phyloP scores from a whole-genome alignment of 2,329 filamentous ascomycete genomes.

The Talaromyces sp. region DNA sequence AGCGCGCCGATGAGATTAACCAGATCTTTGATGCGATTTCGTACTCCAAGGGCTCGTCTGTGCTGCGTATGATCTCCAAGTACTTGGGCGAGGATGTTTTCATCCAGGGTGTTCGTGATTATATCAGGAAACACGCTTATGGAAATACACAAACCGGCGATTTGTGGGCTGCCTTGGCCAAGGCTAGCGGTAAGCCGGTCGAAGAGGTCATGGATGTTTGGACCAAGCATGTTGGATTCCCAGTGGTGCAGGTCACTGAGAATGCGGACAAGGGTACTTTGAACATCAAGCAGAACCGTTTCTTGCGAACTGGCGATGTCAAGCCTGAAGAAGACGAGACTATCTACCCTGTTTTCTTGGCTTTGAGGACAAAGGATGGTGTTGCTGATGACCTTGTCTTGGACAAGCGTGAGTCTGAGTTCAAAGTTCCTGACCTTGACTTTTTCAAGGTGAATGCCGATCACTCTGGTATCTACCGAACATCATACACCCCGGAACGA shows the following conservation, averaged over 20 bases:
- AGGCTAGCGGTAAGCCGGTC: conserved; percentile 88
- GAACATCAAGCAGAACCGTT: conserved; percentile 89
- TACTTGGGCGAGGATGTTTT: conserved; percentile 91
- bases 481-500: conserved; percentile 78
- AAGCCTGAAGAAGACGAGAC: conserved; percentile 89
- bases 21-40: conserved; percentile 98
- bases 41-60: conserved; percentile 94
- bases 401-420: conserved; percentile 68
- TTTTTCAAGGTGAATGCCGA: conserved; percentile 98
- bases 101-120: conserved; percentile 84
- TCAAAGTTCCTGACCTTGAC: conserved; percentile 74
- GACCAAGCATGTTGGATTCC: conserved; percentile 95
- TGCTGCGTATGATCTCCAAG: conserved; percentile 95
- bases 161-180: conserved; percentile 81
- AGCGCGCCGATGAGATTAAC: conserved; percentile 92
- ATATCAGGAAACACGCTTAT: conserved; percentile 95
- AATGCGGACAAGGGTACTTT: conserved; percentile 69
- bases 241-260: conserved; percentile 83
- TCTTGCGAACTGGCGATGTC: conserved; percentile 87
- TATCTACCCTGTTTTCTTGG: conserved; percentile 85
- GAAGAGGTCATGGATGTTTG: conserved; percentile 90
- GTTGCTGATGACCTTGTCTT: conserved; percentile 75
- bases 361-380: conserved; percentile 78
- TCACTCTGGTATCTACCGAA: conserved; percentile 89
- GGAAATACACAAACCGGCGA: conserved; percentile 90